Percentiles rank a stretch among this genome's conserved stretches.
Evolutionary conservation across 139 green algal genomes (phyloP).

Genomic region (Coelastrella sp.): DNA sequence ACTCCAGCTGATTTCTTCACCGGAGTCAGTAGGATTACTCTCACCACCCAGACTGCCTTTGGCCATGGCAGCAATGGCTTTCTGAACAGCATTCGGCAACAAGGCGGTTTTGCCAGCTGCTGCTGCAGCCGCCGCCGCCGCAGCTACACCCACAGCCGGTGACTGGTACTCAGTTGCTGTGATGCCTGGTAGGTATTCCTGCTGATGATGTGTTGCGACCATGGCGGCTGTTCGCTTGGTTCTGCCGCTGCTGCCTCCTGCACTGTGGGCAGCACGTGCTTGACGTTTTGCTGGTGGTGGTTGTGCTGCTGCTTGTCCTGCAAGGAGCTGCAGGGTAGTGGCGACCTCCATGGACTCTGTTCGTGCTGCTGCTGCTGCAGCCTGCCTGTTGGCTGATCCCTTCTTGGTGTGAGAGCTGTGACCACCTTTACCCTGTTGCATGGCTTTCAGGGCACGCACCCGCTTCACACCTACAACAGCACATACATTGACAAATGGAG

Average conservation of each 20-base stretch:
- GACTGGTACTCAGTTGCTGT: background rate
- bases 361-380: constrained; percentile 10
- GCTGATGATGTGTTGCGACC: constrained; percentile 3
- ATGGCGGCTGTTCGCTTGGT: background rate
- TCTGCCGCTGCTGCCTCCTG: constrained; percentile 5
- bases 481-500: too few species aligned
- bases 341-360: constrained; percentile 35
- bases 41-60: constrained; percentile 44
- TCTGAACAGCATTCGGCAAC: background rate
- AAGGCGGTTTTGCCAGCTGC: background rate
- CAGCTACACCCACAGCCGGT: background rate
- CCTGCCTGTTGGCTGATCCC: background rate
- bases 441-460: constrained; percentile 59
- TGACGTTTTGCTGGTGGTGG: constrained; percentile 16
- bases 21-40: constrained; percentile 58
- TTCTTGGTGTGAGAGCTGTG: constrained; percentile 21
- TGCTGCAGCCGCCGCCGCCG: background rate
- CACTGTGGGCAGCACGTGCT: constrained; percentile 12
- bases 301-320: background rate
- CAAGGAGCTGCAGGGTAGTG: constrained; percentile 32
- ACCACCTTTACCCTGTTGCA: constrained; percentile 53
- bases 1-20: constrained; percentile 69
- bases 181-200: background rate
- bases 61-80: constrained; percentile 21
- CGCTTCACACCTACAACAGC: constrained; percentile 61